A percentile compares a stretch with the other conserved stretches of the same genome.
phyloP scores from a whole-genome alignment of 208 protist species.

The Leishmania arabica region DNA sequence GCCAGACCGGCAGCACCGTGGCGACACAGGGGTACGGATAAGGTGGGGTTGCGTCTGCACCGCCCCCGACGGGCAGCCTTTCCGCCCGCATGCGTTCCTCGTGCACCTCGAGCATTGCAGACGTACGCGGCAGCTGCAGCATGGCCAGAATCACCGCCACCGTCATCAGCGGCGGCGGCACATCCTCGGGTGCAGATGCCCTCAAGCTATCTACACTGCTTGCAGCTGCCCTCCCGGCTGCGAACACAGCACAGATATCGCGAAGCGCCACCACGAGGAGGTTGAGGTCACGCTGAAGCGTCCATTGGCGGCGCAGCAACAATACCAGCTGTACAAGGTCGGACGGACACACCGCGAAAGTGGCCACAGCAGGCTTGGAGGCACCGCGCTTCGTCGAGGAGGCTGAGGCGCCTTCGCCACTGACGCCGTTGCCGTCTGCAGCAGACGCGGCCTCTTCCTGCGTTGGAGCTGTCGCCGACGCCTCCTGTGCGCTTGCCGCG shows the following conservation, averaged over 20 bases:
- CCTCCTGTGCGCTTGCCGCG: neutral
- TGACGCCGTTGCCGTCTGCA: neutral
- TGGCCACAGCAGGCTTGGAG: neutral
- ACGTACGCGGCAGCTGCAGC: conserved; percentile 3
- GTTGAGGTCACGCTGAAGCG: conserved; percentile 17
- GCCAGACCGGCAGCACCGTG: conserved; percentile 14
- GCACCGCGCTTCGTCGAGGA: neutral
- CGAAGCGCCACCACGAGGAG: conserved; percentile 18
- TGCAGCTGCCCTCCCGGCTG: neutral
- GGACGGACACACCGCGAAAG: conserved; percentile 3
- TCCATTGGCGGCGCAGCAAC: conserved; percentile 27
- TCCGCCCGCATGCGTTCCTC: neutral
- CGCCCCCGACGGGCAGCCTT: neutral
- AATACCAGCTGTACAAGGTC: conserved; percentile 29
- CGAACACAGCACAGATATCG: neutral
- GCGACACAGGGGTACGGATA: conserved; percentile 3
- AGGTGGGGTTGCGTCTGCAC: neutral
- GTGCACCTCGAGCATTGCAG: neutral
- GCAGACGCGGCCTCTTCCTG: neutral
- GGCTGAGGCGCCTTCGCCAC: neutral
- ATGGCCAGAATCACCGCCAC: conserved; percentile 11
- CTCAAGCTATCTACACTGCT: neutral
- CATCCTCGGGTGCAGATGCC: neutral
- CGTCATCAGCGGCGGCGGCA: neutral
- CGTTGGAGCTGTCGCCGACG: neutral